These are phyloP conservation scores for Monilinia aucupariae DNA, from an alignment of 2,329 filamentous ascomycete genomes.

Conservation along the genomic window DNA sequence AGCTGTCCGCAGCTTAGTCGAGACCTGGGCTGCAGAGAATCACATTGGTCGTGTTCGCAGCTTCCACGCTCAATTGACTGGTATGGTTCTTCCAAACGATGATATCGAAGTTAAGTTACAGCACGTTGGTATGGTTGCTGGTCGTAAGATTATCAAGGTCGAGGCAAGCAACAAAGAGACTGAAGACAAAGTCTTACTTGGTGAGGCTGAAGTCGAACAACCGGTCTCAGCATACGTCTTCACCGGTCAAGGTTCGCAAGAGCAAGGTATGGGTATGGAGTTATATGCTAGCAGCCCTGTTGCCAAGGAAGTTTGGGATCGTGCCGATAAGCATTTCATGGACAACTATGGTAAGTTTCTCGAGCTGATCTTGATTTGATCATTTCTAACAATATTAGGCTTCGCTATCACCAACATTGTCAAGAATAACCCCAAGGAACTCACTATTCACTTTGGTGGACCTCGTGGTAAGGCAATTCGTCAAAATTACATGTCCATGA, in stretches of 20 bases:
- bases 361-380: slow-evolving; percentile 3
- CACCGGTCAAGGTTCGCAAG: slow-evolving; percentile 95
- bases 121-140: slow-evolving; percentile 95
- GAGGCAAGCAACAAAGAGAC: slow-evolving; percentile 93
- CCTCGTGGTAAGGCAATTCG: slow-evolving; percentile 95
- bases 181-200: slow-evolving; percentile 91
- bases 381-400: slow-evolving; percentile 44
- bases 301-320: slow-evolving; percentile 95
- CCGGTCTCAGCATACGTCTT: slow-evolving; percentile 96
- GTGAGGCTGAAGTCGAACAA: slow-evolving; percentile 96
- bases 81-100: slow-evolving; percentile 97
- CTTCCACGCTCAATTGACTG: slow-evolving; percentile 94
- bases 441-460: slow-evolving; percentile 96
- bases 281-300: slow-evolving; percentile 90
- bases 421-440: slow-evolving; percentile 98
- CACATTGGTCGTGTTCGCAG: slow-evolving; percentile 94
- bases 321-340: slow-evolving; percentile 94
- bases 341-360: slow-evolving; percentile 82
- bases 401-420: slow-evolving; percentile 99
- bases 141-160: slow-evolving; percentile 98
- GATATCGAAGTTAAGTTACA: slow-evolving; percentile 91
- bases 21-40: slow-evolving; percentile 99
- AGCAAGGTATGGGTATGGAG: slow-evolving; percentile 99
- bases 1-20: slow-evolving; percentile 88
- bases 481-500: slow-evolving; percentile 99